Evolutionary conservation across 2,329 filamentous ascomycete genomes (phyloP).

Genomic region (Claviceps sp.): DNA sequence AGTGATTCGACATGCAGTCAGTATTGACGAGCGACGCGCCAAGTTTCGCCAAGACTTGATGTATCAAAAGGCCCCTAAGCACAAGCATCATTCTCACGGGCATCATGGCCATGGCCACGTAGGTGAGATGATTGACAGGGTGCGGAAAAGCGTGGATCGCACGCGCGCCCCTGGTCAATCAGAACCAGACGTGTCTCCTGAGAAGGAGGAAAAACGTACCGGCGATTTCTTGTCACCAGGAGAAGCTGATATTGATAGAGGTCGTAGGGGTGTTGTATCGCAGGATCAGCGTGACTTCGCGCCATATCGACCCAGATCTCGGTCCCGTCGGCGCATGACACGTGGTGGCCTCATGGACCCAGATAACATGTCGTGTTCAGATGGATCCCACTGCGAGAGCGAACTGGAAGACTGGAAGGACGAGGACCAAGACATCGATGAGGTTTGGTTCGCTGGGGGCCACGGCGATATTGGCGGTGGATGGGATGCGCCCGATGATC

Average conservation of each 20-base stretch:
- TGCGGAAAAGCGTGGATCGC: conserved; percentile 9
- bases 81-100: conserved; percentile 9
- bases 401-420: conserved; percentile 28
- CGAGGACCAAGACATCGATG: conserved; percentile 58
- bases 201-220: background rate
- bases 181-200: background rate
- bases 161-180: background rate
- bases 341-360: conserved; percentile 10
- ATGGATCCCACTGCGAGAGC: conserved; percentile 13
- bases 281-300: conserved; percentile 13
- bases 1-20: conserved; percentile 55
- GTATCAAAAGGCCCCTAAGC: conserved; percentile 29
- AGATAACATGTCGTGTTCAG: conserved; percentile 20
- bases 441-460: conserved; percentile 69
- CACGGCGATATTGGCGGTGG: conserved; percentile 72
- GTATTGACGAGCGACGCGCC: conserved; percentile 56
- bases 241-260: conserved; percentile 4
- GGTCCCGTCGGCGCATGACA: conserved; percentile 19
- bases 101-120: conserved; percentile 14
- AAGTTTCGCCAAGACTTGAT: conserved; percentile 62
- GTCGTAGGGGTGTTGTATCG: conserved; percentile 9
- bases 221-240: conserved; percentile 9
- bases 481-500: conserved; percentile 45
- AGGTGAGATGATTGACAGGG: conserved; percentile 8
- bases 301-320: conserved; percentile 29